phyloP scores from a whole-genome alignment of 257 asterid genomes.

The Jacaranda copaia region DNA sequence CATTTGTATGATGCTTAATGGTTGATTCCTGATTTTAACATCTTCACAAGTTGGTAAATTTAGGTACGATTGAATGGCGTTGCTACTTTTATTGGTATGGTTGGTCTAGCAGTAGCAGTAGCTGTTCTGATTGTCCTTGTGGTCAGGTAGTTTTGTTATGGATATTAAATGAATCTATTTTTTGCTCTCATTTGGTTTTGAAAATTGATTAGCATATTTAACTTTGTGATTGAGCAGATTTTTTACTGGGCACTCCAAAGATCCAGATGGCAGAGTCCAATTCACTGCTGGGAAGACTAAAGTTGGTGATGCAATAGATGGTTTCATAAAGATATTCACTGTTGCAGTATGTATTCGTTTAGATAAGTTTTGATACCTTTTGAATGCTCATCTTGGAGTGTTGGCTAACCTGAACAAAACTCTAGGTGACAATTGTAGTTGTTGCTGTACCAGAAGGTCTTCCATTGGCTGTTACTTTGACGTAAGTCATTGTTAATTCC shows the following conservation, averaged over 20 bases:
- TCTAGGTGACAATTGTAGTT: slow-evolving; percentile 90
- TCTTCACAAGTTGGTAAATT: slow-evolving; percentile 33
- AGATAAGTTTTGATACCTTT: background rate
- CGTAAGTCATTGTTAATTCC: slow-evolving; percentile 60
- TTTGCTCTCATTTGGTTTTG: slow-evolving; percentile 20
- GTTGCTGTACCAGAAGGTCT: slow-evolving; percentile 99
- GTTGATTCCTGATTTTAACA: slow-evolving; percentile 30
- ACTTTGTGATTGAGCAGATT: slow-evolving; percentile 53
- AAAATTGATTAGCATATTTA: slow-evolving; percentile 11
- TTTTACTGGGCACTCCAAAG: slow-evolving; percentile 73
- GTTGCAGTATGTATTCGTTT: slow-evolving; percentile 74
- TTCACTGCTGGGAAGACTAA: slow-evolving; percentile 73
- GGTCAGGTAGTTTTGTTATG: slow-evolving; percentile 53
- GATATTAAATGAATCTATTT: background rate
- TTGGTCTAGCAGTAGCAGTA: slow-evolving; percentile 82
- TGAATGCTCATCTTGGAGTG: slow-evolving; percentile 28
- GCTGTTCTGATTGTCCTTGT: slow-evolving; percentile 75
- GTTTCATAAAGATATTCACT: slow-evolving; percentile 81
- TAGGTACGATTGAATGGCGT: slow-evolving; percentile 95
- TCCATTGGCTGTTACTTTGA: slow-evolving; percentile 93
- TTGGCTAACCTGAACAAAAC: slow-evolving; percentile 26
- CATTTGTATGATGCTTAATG: slow-evolving; percentile 15
- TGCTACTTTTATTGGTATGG: slow-evolving; percentile 91
- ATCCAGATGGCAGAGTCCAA: slow-evolving; percentile 64
- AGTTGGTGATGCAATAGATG: slow-evolving; percentile 73